A percentile compares a stretch with the other conserved stretches of the same genome.
phyloP scores from a whole-genome alignment of 2,329 filamentous ascomycete genomes.

The Ophiostoma piceae region DNA sequence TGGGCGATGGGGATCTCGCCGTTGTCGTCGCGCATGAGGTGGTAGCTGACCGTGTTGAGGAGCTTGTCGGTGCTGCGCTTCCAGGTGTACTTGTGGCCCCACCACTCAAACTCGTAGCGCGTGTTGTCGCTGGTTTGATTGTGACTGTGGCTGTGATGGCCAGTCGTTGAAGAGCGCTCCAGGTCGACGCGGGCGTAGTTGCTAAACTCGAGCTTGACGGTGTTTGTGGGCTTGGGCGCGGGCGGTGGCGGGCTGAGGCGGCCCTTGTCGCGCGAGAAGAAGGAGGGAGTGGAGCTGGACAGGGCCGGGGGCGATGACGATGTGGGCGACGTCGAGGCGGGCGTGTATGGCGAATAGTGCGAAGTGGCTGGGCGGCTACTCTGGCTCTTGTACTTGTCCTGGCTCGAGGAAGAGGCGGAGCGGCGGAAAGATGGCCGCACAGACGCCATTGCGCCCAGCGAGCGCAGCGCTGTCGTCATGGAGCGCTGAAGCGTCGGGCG shows the following conservation, averaged over 20 bases:
- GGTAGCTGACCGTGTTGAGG: constrained; percentile 66
- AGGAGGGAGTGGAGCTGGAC: constrained; percentile 27
- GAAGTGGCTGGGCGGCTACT: constrained; percentile 13
- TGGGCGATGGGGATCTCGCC: constrained; percentile 64
- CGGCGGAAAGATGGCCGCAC: constrained; percentile 35
- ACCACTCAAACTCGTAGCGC: constrained; percentile 89
- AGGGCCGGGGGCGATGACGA: constrained; percentile 9
- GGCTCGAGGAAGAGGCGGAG: constrained; percentile 15
- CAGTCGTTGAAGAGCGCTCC: constrained; percentile 54
- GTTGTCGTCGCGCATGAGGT: constrained; percentile 64
- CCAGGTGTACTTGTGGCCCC: constrained; percentile 16
- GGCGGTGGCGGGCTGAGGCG: constrained; percentile 28
- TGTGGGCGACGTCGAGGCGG: constrained; percentile 33
- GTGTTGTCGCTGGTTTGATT: constrained; percentile 40
- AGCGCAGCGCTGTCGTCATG: constrained; percentile 45
- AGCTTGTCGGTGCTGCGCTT: constrained; percentile 66
- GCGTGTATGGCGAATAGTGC: neutral
- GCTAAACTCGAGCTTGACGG: constrained; percentile 86
- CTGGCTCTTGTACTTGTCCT: constrained; percentile 1
- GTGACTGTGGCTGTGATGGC: constrained; percentile 27
- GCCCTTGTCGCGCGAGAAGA: constrained; percentile 30
- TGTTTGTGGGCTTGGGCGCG: constrained; percentile 58
- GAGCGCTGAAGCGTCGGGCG: constrained; percentile 43
- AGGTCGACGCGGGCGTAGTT: constrained; percentile 94
- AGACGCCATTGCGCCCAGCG: constrained; percentile 34